Conservation (phyloP, 2,329 filamentous ascomycete species). For the Sclerotinia sclerotiorum region DNA sequence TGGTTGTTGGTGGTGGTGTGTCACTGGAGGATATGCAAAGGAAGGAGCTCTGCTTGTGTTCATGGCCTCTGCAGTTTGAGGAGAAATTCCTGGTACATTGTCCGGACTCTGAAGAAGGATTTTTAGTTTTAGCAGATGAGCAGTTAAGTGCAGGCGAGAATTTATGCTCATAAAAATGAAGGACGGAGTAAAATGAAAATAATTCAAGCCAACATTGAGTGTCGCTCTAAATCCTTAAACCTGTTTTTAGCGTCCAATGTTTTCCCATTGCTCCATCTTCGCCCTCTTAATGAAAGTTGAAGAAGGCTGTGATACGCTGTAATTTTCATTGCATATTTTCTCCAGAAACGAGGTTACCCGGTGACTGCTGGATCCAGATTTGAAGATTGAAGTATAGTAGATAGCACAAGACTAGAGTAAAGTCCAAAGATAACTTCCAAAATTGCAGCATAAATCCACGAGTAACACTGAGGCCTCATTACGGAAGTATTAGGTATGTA, state of each 20-base stretch:
- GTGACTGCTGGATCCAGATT: no score
- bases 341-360: not conserved
- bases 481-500: not conserved
- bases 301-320: no score
- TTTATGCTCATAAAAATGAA: no score
- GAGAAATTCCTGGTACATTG: not conserved
- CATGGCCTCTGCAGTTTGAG: not conserved
- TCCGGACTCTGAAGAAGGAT: no score
- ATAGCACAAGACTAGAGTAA: no score
- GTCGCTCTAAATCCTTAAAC: not conserved
- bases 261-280: rapidly evolving
- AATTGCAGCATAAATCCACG: rapidly evolving
- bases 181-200: not conserved
- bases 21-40: not conserved
- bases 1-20: not conserved
- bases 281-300: no score
- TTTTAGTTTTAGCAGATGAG: not conserved
- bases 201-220: not conserved
- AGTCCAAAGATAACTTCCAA: not conserved
- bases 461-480: not conserved
- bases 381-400: no score
- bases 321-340: not conserved
- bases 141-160: not conserved
- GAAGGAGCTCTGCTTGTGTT: not conserved
- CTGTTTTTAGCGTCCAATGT: not conserved